A percentile compares a stretch with the other conserved stretches of the same genome.
These are phyloP conservation scores for Neurospora discreta DNA, from an alignment of 495 filamentous ascomycete genomes.

Conservation along the genomic window DNA sequence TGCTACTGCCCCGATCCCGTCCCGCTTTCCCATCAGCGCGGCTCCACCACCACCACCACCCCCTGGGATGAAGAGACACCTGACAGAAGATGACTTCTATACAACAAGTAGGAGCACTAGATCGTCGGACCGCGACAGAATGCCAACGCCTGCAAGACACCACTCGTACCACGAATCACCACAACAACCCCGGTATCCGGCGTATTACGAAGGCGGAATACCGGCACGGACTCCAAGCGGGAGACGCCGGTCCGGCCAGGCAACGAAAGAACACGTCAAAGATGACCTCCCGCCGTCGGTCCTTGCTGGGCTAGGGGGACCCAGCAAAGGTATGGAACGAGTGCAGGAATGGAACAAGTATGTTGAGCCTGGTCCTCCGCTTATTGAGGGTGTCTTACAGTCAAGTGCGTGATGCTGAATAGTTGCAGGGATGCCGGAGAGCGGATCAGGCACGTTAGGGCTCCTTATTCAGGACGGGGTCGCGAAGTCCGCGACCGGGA, in stretches of 20 bases:
- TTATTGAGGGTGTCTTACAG: slow-evolving; percentile 5
- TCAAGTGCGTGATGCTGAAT: background rate
- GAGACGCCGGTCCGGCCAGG: slow-evolving; percentile 15
- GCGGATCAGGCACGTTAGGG: background rate
- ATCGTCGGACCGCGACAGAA: background rate
- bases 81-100: background rate
- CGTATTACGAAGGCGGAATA: background rate
- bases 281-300: slow-evolving; percentile 26
- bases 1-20: slow-evolving; percentile 5
- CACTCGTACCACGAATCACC: background rate
- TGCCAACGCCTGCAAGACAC: slow-evolving; percentile 4
- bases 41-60: background rate
- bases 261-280: slow-evolving; percentile 15
- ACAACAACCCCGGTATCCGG: background rate
- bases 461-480: background rate
- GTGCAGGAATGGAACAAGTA: slow-evolving; percentile 38
- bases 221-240: slow-evolving; percentile 16
- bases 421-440: background rate
- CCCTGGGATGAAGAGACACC: background rate
- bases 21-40: background rate
- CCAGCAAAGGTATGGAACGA: slow-evolving; percentile 33
- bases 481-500: background rate
- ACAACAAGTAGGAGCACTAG: background rate
- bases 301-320: slow-evolving; percentile 34
- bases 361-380: slow-evolving; percentile 28